Evolutionary conservation across 495 filamentous ascomycete genomes (phyloP).

Genomic region (Trichoderma orchidacearum): DNA sequence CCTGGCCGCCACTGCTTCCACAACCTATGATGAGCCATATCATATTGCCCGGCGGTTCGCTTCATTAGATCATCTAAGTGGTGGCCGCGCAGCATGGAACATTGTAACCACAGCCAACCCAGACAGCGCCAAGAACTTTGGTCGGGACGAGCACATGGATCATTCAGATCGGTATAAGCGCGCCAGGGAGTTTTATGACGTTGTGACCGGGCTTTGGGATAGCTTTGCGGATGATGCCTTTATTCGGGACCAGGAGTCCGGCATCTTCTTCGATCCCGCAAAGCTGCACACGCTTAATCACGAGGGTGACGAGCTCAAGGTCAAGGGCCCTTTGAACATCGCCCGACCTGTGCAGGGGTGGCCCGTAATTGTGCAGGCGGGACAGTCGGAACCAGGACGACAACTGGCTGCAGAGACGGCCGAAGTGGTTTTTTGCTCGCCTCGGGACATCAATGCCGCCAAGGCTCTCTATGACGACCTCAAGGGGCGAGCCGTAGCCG

Average conservation of each 20-base stretch:
- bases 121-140: conserved; percentile 39
- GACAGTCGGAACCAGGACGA: conserved; percentile 37
- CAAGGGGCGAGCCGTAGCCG: conserved; percentile 29
- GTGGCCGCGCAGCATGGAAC: conserved; percentile 49
- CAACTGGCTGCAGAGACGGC: conserved; percentile 42
- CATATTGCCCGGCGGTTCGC: conserved; percentile 43
- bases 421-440: conserved; percentile 35
- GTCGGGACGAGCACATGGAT: conserved; percentile 35
- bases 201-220: conserved; percentile 43
- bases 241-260: conserved; percentile 29
- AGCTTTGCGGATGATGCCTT: conserved; percentile 43
- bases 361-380: conserved; percentile 43
- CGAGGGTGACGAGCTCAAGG: conserved; percentile 30
- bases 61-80: conserved; percentile 45
- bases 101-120: conserved; percentile 49
- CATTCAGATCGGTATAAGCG: conserved; percentile 46
- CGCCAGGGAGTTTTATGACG: conserved; percentile 45
- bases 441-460: conserved; percentile 22
- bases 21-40: conserved; percentile 42
- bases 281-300: conserved; percentile 37
- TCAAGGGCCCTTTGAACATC: conserved; percentile 37
- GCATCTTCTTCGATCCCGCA: conserved; percentile 32
- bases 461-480: conserved; percentile 40
- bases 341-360: conserved; percentile 39
- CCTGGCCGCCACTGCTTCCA: conserved; percentile 38